Evolutionary conservation across 257 asterid species (phyloP).

Genomic region (Thymus mandschuricus): DNA sequence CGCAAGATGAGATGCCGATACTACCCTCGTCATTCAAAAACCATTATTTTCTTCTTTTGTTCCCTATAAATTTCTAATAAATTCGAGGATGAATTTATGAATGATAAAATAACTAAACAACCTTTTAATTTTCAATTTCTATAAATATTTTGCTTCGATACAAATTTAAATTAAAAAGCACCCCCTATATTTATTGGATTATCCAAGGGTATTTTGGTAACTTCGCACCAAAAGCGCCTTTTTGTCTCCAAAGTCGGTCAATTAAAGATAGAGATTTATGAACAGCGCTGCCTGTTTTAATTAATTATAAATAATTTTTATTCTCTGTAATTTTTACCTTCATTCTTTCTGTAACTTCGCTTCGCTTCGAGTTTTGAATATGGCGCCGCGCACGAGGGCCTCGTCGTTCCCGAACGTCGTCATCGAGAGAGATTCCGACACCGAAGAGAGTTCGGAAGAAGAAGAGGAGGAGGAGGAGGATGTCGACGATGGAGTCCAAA

Average conservation of each 20-base stretch:
- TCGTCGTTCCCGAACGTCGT: conserved; percentile 66
- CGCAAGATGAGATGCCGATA: conserved; percentile 17
- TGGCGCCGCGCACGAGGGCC: conserved; percentile 75
- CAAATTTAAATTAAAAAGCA: no score
- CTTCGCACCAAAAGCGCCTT: conserved; percentile 2
- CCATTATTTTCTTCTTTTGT: neutral
- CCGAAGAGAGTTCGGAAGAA: conserved; percentile 65
- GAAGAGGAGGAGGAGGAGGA: conserved; percentile 35
- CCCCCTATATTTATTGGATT: no score
- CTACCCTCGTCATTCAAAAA: conserved; percentile 11
- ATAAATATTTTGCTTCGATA: no score
- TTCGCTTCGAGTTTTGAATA: conserved; percentile 30
- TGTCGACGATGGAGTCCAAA: conserved; percentile 29
- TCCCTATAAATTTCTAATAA: neutral
- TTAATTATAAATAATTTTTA: no score
- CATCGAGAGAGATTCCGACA: conserved; percentile 72
- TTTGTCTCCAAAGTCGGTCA: conserved; percentile 34
- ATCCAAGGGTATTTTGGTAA: conserved; percentile 31
- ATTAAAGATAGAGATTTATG: neutral
- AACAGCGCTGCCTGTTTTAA: neutral
- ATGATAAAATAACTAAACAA: no score
- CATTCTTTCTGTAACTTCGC: neutral
- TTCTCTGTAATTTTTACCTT: neutral
- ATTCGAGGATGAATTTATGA: no score
- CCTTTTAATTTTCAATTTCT: no score